A percentile compares a stretch with the other conserved stretches of the same genome.
phyloP scores from a whole-genome alignment of 345 rosid genomes.

The Moricandia arvensis region DNA sequence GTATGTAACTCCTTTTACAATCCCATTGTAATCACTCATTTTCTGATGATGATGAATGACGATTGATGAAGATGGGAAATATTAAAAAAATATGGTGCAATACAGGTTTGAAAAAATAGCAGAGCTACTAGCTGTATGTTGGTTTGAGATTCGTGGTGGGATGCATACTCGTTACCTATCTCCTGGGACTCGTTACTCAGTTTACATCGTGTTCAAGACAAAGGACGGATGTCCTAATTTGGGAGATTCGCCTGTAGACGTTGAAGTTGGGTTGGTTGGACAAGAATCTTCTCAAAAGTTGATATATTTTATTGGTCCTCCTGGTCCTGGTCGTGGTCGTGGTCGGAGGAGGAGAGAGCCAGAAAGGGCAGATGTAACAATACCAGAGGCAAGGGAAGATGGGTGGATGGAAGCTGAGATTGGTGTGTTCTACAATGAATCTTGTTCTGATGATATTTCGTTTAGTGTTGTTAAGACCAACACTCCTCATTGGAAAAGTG shows the following conservation, averaged over 20 bases:
- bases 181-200: slow-evolving; percentile 40
- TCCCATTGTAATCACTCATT: not conserved
- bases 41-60: not conserved
- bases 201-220: slow-evolving; percentile 50
- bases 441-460: slow-evolving; percentile 15
- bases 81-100: not conserved
- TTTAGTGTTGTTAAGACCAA: slow-evolving; percentile 39
- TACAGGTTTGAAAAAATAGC: slow-evolving; percentile 49
- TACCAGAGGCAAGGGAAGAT: too few species aligned
- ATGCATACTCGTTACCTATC: slow-evolving; percentile 39
- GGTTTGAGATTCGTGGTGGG: slow-evolving; percentile 51
- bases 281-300: slow-evolving; percentile 7
- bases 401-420: too few species aligned
- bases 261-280: slow-evolving; percentile 40
- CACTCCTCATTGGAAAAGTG: slow-evolving; percentile 47
- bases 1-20: not conserved
- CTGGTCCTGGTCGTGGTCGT: not conserved
- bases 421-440: slow-evolving; percentile 39
- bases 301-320: slow-evolving; percentile 16
- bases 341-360: too few species aligned
- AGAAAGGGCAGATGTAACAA: not conserved
- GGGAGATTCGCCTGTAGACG: slow-evolving; percentile 39
- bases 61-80: not conserved
- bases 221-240: slow-evolving; percentile 33
- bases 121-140: slow-evolving; percentile 45